A percentile compares a stretch with the other conserved stretches of the same genome.
Evolutionary conservation across 805 yeast genomes (phyloP).

Genomic region (Sugiyamaella americana): DNA sequence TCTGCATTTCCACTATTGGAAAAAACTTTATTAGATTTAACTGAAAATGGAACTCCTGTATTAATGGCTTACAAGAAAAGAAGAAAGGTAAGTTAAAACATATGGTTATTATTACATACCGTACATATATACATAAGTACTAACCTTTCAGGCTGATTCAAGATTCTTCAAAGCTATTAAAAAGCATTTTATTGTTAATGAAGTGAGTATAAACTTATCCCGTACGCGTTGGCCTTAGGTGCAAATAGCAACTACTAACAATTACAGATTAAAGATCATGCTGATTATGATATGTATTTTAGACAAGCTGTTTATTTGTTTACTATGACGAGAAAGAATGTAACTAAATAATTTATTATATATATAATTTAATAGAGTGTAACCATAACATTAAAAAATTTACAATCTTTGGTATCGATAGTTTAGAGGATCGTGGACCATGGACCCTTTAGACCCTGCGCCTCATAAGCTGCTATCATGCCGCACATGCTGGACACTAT

Average conservation of each 20-base stretch:
- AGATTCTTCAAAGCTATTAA: slow-evolving; percentile 33
- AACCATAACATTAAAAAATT: too few species aligned
- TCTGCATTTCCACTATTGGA: slow-evolving; percentile 48
- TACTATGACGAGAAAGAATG: slow-evolving; percentile 29
- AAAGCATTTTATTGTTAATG: slow-evolving; percentile 28
- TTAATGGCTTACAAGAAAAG: slow-evolving; percentile 51
- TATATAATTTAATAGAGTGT: too few species aligned
- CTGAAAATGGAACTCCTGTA: slow-evolving; percentile 37
- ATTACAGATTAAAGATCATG: slow-evolving; percentile 25
- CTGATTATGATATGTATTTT: slow-evolving; percentile 32
- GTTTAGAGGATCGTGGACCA: too few species aligned
- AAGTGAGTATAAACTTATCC: too few species aligned
- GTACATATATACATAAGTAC: slow-evolving; percentile 1
- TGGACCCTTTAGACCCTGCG: too few species aligned
- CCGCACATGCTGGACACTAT: too few species aligned
- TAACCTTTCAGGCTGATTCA: slow-evolving; percentile 31
- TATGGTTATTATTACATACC: background rate
- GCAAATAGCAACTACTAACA: slow-evolving; percentile 2
- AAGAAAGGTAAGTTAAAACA: slow-evolving; percentile 33
- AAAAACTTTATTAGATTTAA: slow-evolving; percentile 42
- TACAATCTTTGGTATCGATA: too few species aligned
- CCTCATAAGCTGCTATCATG: too few species aligned
- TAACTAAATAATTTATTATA: too few species aligned
- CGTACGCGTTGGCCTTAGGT: slow-evolving; percentile 20
- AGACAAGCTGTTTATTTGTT: slow-evolving; percentile 40